phyloP scores from a whole-genome alignment of 306 rosid genomes.

The Cucumis cinereus region DNA sequence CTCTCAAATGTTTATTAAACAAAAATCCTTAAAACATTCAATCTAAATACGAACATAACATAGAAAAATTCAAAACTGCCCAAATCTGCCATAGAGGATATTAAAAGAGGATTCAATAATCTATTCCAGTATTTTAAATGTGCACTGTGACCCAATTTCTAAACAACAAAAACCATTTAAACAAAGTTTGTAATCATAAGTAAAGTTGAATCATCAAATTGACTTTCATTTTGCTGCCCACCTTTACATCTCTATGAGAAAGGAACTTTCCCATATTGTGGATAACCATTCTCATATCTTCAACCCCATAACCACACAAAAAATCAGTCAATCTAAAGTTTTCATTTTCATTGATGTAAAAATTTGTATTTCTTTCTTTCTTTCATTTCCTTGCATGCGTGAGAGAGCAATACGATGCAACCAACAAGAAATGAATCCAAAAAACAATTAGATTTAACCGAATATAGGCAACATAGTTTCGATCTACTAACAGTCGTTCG shows the following conservation, averaged over 20 bases:
- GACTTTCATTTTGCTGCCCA: slow-evolving; percentile 7
- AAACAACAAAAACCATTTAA: not conserved
- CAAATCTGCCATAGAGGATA: too few species aligned
- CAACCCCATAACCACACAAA: slow-evolving; percentile 46
- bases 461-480: slow-evolving; percentile 59
- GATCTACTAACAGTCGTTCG: slow-evolving; percentile 83
- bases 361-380: too few species aligned
- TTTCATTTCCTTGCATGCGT: too few species aligned
- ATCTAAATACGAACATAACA: too few species aligned
- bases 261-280: slow-evolving; percentile 84
- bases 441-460: slow-evolving; percentile 41
- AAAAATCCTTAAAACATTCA: too few species aligned
- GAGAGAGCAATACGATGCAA: too few species aligned
- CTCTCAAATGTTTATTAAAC: too few species aligned
- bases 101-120: too few species aligned
- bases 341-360: not conserved
- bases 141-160: slow-evolving; percentile 98
- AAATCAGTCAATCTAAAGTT: not conserved
- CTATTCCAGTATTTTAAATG: too few species aligned
- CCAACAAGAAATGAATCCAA: not conserved
- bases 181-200: not conserved
- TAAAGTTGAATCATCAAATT: too few species aligned
- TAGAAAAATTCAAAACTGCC: too few species aligned
- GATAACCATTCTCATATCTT: slow-evolving; percentile 73
- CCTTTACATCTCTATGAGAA: slow-evolving; percentile 97